phyloP scores from a whole-genome alignment of 1,284 basidiomycete species.

The Filobasidium uniguttulatum region DNA sequence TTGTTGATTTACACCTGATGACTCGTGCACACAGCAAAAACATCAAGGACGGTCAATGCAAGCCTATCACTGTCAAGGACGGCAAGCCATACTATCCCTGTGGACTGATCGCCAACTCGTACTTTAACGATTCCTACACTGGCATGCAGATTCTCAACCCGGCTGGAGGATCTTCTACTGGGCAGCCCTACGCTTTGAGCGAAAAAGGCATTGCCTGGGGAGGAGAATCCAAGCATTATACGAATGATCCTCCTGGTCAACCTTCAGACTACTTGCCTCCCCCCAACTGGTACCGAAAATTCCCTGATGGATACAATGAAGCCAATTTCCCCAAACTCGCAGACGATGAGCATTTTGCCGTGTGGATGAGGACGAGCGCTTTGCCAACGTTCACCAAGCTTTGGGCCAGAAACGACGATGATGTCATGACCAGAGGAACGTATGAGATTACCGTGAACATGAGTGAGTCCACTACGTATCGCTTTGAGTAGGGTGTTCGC shows the following conservation, averaged over 20 bases:
- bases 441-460: slow-evolving; percentile 68
- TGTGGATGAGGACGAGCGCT: slow-evolving; percentile 98
- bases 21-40: slow-evolving; percentile 26
- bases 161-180: slow-evolving; percentile 23
- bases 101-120: slow-evolving; percentile 92
- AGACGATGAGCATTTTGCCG: slow-evolving; percentile 86
- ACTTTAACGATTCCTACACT: slow-evolving; percentile 89
- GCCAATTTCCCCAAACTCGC: slow-evolving; percentile 68
- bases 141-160: slow-evolving; percentile 50
- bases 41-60: slow-evolving; percentile 68
- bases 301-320: slow-evolving; percentile 63
- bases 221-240: slow-evolving; percentile 83
- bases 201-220: slow-evolving; percentile 81
- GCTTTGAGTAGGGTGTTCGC: background rate
- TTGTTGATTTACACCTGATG: no score
- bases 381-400: slow-evolving; percentile 93
- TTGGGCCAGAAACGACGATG: slow-evolving; percentile 77
- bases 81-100: slow-evolving; percentile 73
- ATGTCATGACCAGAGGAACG: slow-evolving; percentile 55
- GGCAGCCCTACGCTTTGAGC: slow-evolving; percentile 59
- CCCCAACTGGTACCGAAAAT: slow-evolving; percentile 71
- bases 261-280: slow-evolving; percentile 64
- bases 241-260: slow-evolving; percentile 41
- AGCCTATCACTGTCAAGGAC: slow-evolving; percentile 55
- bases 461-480: slow-evolving; percentile 44